Conservation (phyloP, 257 asterid species). For the Ilex asprella region DNA sequence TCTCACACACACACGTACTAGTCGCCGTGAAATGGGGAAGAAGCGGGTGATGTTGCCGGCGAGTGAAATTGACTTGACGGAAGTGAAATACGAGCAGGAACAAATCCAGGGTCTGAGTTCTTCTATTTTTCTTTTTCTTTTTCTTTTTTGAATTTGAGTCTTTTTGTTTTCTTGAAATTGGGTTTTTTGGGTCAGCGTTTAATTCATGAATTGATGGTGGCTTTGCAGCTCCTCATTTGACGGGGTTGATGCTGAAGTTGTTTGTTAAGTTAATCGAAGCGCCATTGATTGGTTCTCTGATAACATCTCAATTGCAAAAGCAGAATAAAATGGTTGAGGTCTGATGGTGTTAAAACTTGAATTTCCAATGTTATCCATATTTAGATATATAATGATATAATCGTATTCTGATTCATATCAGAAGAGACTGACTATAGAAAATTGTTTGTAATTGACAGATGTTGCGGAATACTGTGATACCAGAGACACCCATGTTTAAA, state of each 20-base stretch:
- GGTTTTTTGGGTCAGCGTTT: neutral
- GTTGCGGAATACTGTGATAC: slow-evolving; percentile 82
- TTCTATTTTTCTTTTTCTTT: neutral
- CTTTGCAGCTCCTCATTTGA: slow-evolving; percentile 85
- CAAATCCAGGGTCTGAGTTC: slow-evolving; percentile 47
- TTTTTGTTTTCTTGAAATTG: neutral
- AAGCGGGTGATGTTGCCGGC: slow-evolving; percentile 79
- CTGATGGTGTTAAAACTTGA: neutral
- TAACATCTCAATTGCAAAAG: slow-evolving; percentile 44
- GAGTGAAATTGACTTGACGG: slow-evolving; percentile 55
- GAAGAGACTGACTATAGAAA: slow-evolving; percentile 3
- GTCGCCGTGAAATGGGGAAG: slow-evolving; percentile 45
- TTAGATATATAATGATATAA: no score
- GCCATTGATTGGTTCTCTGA: slow-evolving; percentile 54
- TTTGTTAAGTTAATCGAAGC: slow-evolving; percentile 57
- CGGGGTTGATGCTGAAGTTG: slow-evolving; percentile 61
- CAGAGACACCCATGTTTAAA: slow-evolving; percentile 84
- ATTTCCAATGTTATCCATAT: neutral
- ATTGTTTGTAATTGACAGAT: slow-evolving; percentile 37
- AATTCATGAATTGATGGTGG: neutral
- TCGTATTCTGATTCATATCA: neutral
- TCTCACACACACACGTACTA: no score
- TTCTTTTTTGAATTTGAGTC: neutral
- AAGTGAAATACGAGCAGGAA: slow-evolving; percentile 52
- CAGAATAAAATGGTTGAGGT: slow-evolving; percentile 72